Base-by-base conservation (phyloP, 495 filamentous ascomycete species). In the Penicillium macrosclerotiorum region DNA sequence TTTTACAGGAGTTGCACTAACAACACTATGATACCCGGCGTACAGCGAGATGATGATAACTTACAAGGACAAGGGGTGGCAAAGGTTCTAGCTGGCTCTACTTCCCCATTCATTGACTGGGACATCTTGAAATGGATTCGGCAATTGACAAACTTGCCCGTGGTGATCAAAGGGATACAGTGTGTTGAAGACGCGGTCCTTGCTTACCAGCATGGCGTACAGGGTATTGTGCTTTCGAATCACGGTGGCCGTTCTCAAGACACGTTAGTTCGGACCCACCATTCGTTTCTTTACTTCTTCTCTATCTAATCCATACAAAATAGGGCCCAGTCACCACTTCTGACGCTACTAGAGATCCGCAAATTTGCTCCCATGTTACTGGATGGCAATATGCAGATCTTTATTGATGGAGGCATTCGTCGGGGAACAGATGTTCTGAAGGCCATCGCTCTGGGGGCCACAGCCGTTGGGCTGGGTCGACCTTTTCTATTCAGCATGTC, bases 141-240 rank as follows among this genome's bases (percentile, higher is more conserved):
- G 32, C 74, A 73, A 34, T 80, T 93, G 51, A 94, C 89, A 8
- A 80, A 81, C 47, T 88, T 94, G 74, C 89, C 90, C 22, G 85
- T 96, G 38, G 74, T 91, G 13, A 81, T 96, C 55, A 95, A 96
- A 71, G 90, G 90, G 16, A 86, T 96, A 38, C 89, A 94, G 71
- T 76, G 87, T 36, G 85, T 90, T 34, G 90, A 95, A 62, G 90
- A 96, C 57, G 90, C 91, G n/a, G 65, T 91, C 8, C 38, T 74
- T 45, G 87, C 89, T 9, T 74, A 85, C 49, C 79, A 90, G 51
- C 60, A 67, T 41, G 86, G 86, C 16, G 85, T 91, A 2, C 82
- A 91, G 45, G 90, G 88, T 37, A 88, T 94, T 34, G 88, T 94
- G 14, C 62, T 80, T 5, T 72, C 69, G 1, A 78, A 80, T 27